Evolutionary conservation across 768 basidiomycete species (phyloP).

Genomic region (Russula lepida): DNA sequence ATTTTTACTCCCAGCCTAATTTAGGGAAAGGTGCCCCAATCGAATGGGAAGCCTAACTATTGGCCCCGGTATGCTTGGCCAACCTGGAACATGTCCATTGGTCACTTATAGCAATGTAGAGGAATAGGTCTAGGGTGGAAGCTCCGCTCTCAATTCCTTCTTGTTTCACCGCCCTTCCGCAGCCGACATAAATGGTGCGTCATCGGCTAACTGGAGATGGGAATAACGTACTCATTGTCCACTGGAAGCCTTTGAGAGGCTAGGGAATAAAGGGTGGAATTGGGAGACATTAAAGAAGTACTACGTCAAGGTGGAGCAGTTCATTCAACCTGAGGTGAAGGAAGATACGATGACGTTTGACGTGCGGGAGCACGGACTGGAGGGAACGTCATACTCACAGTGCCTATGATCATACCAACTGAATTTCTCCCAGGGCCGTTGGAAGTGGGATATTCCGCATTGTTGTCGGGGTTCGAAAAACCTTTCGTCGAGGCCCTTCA

Average conservation of each 20-base stretch:
- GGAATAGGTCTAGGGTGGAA: conserved; percentile 25
- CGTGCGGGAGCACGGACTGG: conserved; percentile 6
- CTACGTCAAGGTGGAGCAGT: conserved; percentile 18
- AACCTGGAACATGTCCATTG: background rate
- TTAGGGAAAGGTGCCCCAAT: conserved; percentile 9
- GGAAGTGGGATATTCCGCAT: conserved; percentile 1
- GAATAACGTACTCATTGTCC: background rate
- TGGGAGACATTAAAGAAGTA: conserved; percentile 20
- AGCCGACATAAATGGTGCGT: conserved; percentile 19
- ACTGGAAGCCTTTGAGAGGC: conserved; percentile 16
- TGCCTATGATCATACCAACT: background rate
- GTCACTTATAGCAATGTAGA: conserved; percentile 1
- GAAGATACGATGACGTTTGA: conserved; percentile 6
- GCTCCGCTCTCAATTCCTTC: conserved; percentile 21
- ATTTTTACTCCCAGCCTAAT: background rate
- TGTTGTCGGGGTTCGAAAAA: conserved; percentile 5
- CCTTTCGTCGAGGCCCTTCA: conserved; percentile 1
- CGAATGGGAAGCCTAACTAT: background rate
- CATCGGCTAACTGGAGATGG: background rate
- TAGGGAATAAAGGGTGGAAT: conserved; percentile 25
- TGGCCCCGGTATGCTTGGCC: conserved; percentile 1
- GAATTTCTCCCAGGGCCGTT: conserved; percentile 7
- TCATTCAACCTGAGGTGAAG: background rate
- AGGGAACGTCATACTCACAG: background rate
- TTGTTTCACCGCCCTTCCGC: conserved; percentile 8